Conservation (phyloP, 371 early-diverging fungal genomes). For the Mortierella sp. region DNA sequence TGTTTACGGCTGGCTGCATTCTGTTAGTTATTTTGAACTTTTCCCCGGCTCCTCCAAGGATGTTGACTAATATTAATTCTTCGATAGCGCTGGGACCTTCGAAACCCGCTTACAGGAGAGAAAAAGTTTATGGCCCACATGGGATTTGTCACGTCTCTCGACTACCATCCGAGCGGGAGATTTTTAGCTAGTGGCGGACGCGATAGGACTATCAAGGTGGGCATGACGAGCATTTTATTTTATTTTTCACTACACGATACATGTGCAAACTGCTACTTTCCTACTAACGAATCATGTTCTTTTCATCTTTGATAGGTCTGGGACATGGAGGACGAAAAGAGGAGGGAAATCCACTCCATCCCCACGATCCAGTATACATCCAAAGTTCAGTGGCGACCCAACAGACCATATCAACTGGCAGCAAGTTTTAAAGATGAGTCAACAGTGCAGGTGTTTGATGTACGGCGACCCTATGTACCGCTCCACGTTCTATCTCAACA, state of each 20-base stretch:
- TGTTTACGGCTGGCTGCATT: background rate
- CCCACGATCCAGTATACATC: conserved; percentile 83
- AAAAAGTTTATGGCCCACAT: conserved; percentile 83
- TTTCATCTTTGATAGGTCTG: conserved; percentile 69
- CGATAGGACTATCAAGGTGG: conserved; percentile 86
- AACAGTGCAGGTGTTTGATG: conserved; percentile 84
- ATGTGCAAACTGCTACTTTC: background rate
- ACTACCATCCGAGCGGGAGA: conserved; percentile 86
- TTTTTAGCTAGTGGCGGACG: conserved; percentile 87
- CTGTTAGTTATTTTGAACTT: background rate
- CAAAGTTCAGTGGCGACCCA: conserved; percentile 87
- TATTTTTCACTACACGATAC: background rate
- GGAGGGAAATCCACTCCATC: conserved; percentile 74
- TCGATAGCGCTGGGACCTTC: conserved; percentile 84
- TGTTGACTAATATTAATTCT: background rate
- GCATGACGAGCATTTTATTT: background rate
- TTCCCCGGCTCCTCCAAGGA: background rate
- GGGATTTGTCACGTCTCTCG: conserved; percentile 84
- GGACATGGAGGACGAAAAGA: conserved; percentile 81
- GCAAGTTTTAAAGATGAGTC: conserved; percentile 79
- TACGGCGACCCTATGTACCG: conserved; percentile 81
- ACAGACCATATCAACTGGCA: conserved; percentile 77
- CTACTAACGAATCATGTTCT: too few species aligned
- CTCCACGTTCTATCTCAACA: conserved; percentile 80
- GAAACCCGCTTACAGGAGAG: conserved; percentile 74